These are phyloP conservation scores for Jimgerdemannia flammicorona DNA, from an alignment of 192 early-diverging fungal species.

Conservation along the genomic window DNA sequence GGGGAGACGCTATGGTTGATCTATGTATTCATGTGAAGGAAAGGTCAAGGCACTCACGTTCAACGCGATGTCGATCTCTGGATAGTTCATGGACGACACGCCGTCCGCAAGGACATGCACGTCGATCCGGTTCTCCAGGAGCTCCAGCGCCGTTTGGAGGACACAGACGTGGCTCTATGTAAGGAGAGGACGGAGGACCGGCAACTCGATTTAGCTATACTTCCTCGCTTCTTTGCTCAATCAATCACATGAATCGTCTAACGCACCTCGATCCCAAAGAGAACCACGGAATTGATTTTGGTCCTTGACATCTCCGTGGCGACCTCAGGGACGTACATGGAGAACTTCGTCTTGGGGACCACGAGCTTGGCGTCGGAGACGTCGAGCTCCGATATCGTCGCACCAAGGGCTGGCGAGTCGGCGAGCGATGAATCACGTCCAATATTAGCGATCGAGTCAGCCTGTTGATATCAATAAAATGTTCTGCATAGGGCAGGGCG, in stretches of 20 bases:
- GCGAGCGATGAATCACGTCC: background rate
- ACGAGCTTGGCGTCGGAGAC: conserved; percentile 55
- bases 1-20: conserved; percentile 10
- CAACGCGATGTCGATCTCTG: conserved; percentile 83
- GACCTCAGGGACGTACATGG: conserved; percentile 75
- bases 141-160: conserved; percentile 89
- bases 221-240: background rate
- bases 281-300: conserved; percentile 61
- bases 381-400: conserved; percentile 75
- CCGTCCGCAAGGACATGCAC: conserved; percentile 93
- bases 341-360: conserved; percentile 81
- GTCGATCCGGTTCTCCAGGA: conserved; percentile 69
- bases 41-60: conserved; percentile 39
- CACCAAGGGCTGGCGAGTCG: conserved; percentile 57
- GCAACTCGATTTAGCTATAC: background rate
- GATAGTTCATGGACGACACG: conserved; percentile 81
- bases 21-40: too few species aligned
- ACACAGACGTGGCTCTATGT: conserved; percentile 88
- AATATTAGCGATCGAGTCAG: background rate
- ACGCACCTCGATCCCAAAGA: conserved; percentile 88
- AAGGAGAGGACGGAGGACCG: background rate
- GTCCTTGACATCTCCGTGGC: conserved; percentile 42
- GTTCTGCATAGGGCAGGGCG: too few species aligned
- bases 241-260: background rate
- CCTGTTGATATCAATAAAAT: background rate